Conservation (phyloP, 2,329 filamentous ascomycete species). For the Hypoxylon sp. region DNA sequence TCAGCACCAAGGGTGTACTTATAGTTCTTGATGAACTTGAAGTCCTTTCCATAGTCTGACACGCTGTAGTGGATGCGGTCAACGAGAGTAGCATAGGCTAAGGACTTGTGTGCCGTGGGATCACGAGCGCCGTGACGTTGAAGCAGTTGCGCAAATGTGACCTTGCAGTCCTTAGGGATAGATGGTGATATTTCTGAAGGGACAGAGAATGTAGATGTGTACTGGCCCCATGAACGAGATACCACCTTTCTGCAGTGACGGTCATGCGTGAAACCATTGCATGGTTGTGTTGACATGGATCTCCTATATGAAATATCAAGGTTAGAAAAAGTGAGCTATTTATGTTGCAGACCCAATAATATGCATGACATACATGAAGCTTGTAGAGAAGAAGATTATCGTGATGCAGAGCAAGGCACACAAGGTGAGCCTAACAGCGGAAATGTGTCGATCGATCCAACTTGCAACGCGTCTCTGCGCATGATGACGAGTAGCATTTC, state of each 20-base stretch:
- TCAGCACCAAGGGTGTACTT: slow-evolving; percentile 78
- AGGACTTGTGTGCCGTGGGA: slow-evolving; percentile 78
- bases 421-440: slow-evolving; percentile 40
- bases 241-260: slow-evolving; percentile 73
- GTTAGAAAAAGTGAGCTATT: slow-evolving; percentile 37
- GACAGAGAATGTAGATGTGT: slow-evolving; percentile 85
- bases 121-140: slow-evolving; percentile 88
- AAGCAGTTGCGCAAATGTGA: slow-evolving; percentile 85
- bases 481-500: slow-evolving; percentile 37
- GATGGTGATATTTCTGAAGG: slow-evolving; percentile 72
- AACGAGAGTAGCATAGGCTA: slow-evolving; percentile 73
- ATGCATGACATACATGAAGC: slow-evolving; percentile 45
- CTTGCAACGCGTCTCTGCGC: slow-evolving; percentile 27
- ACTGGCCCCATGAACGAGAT: slow-evolving; percentile 85
- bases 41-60: slow-evolving; percentile 71
- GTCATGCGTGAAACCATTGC: slow-evolving; percentile 67
- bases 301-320: slow-evolving; percentile 32
- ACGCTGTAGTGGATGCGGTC: slow-evolving; percentile 71
- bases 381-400: slow-evolving; percentile 41
- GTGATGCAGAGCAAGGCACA: slow-evolving; percentile 42
- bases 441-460: slow-evolving; percentile 44
- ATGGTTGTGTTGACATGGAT: slow-evolving; percentile 53
- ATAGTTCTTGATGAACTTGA: slow-evolving; percentile 79
- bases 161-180: slow-evolving; percentile 75
- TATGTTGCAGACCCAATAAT: slow-evolving; percentile 16